phyloP scores from a whole-genome alignment of 148 eudicot species.

The Linanthus parryae region DNA sequence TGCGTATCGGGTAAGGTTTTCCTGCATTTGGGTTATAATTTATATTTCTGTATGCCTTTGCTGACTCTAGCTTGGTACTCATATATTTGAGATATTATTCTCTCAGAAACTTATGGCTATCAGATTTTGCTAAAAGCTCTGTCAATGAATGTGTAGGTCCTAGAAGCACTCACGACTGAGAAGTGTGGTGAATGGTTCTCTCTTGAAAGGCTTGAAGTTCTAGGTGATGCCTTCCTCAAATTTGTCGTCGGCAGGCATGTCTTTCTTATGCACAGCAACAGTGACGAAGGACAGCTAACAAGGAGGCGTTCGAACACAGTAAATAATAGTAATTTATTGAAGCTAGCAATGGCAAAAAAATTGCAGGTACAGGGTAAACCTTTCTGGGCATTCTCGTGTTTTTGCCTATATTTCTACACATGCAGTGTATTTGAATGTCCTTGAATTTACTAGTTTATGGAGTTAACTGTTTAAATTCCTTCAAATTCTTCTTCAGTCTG shows the following conservation, averaged over 20 bases:
- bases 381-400: too few relatives aligned
- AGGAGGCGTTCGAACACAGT: slow-evolving; percentile 80
- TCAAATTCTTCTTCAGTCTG: too few relatives aligned
- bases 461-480: too few relatives aligned
- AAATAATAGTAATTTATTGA: slow-evolving; percentile 69
- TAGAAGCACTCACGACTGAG: slow-evolving; percentile 96
- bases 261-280: slow-evolving; percentile 60
- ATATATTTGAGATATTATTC: background rate
- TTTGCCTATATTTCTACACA: too few relatives aligned
- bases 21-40: too few relatives aligned
- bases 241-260: slow-evolving; percentile 88
- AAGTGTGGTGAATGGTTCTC: slow-evolving; percentile 75
- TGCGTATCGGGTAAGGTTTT: slow-evolving; percentile 53
- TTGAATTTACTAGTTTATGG: too few relatives aligned
- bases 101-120: background rate
- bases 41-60: too few relatives aligned
- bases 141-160: slow-evolving; percentile 43
- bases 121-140: background rate
- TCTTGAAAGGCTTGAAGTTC: slow-evolving; percentile 96
- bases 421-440: too few relatives aligned
- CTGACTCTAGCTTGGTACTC: too few relatives aligned
- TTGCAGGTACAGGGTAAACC: too few relatives aligned
- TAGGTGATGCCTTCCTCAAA: slow-evolving; percentile 96
- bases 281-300: slow-evolving; percentile 93
- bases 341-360: slow-evolving; percentile 47